Evolutionary conservation across 179 eudicot species (phyloP), one percentile per base, ranked within the genome.

Genomic region (Drosera spatulata): DNA sequence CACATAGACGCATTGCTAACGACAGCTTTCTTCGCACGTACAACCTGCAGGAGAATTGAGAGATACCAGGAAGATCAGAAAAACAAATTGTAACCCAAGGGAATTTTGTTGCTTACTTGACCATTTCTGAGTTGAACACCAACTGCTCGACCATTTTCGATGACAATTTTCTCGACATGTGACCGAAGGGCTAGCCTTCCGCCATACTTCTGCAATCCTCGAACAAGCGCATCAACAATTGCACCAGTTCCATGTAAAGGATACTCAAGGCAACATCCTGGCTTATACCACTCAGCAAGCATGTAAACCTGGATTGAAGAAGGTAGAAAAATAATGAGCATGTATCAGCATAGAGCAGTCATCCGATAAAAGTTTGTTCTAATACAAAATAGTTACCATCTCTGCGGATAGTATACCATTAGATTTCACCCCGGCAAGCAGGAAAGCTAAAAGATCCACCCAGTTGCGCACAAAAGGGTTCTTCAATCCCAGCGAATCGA

Each of bases 231-330:
- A 69, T 85, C 95, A 54, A 91, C 80, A 62, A 91, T 47, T 59
- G 87, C 98, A 52, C 96, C 98, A 66, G 75, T 88, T 73, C 98
- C 98, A 47, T 82, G 87, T 63, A 88, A 66, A 67, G 98, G 98
- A 73, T 91, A 91, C 73, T 91, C 98, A 45, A 91, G 80, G 65
- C 65, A 71, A 71, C 91, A 83, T 44, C 96, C 96, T 56, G 98
- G 96, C 73, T 91, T 91, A 77, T 91, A 91, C 98, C 98, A 91
- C 80, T 91, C 98, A 11, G 98, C 87, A 73, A 91, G 88, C 98
- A 91, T 91, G 79, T 91, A 91, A 51, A 91, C 77, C 98, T 91
- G 77, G 60, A 75, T 57, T 67, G 45, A 50, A 39, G 0, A 44
- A 3, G 37, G 33, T 33, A 40, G 3, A 58, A 40, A 6, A 43